Percentiles rank a stretch among this genome's conserved stretches.
Evolutionary conservation across 192 early-diverging fungal species (phyloP).

Genomic region (Linnemannia hyalina): DNA sequence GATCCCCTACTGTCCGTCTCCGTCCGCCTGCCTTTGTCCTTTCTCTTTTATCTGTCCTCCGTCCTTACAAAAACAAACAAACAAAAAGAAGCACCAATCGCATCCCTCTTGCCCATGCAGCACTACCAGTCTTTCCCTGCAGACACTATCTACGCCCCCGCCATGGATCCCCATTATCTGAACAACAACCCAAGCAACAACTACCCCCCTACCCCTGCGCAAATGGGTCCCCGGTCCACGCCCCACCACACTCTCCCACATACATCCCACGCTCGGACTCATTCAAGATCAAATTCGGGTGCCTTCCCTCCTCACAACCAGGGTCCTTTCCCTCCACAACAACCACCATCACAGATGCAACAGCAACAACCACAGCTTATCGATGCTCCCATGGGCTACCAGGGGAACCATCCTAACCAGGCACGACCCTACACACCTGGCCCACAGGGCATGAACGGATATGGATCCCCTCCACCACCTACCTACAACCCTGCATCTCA

Average conservation of each 20-base stretch:
- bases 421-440: not conserved
- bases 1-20: slow-evolving; percentile 4
- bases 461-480: slow-evolving; percentile 7
- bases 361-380: not conserved
- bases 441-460: slow-evolving; percentile 23
- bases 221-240: not conserved
- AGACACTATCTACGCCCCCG: slow-evolving; percentile 13
- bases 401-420: slow-evolving; percentile 4
- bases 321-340: slow-evolving; percentile 13
- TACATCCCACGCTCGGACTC: slow-evolving; percentile 21
- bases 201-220: not conserved
- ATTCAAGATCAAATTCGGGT: slow-evolving; percentile 38
- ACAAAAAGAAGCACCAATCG: not conserved
- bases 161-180: slow-evolving; percentile 19
- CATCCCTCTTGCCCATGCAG: slow-evolving; percentile 6
- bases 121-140: slow-evolving; percentile 23
- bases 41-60: slow-evolving; percentile 16
- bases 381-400: slow-evolving; percentile 5
- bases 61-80: not conserved
- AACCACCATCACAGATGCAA: slow-evolving; percentile 12
- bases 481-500: slow-evolving; percentile 3
- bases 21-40: not conserved
- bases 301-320: slow-evolving; percentile 19
- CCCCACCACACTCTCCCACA: not conserved
- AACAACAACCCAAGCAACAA: slow-evolving; percentile 12